A percentile compares a stretch with the other conserved stretches of the same genome.
phyloP scores from a whole-genome alignment of 331 rosid genomes.

The Malus hybrid region DNA sequence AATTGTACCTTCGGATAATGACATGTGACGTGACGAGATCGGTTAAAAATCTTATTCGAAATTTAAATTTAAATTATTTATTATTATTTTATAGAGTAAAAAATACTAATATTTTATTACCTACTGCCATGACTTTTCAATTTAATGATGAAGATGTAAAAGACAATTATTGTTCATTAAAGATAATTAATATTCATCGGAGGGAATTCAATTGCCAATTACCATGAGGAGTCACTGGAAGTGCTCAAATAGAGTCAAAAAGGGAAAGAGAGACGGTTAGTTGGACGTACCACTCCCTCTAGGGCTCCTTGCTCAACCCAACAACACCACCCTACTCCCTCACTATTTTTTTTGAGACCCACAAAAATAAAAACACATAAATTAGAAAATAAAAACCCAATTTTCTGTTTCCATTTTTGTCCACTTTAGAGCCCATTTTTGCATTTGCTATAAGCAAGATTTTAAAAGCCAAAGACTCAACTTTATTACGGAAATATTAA shows the following conservation, averaged over 20 bases:
- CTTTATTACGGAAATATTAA: not conserved
- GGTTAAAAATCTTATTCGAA: too few species aligned
- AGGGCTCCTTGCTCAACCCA: slow-evolving; percentile 11
- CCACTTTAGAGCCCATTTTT: not conserved
- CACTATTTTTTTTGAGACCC: not conserved
- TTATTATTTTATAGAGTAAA: too few species aligned
- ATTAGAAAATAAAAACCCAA: not conserved
- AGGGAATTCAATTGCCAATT: too few species aligned
- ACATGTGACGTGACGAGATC: too few species aligned
- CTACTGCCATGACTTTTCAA: too few species aligned
- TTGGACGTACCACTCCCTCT: slow-evolving; percentile 34
- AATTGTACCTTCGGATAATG: too few species aligned
- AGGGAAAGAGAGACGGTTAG: slow-evolving; percentile 34
- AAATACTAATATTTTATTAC: too few species aligned
- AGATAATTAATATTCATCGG: too few species aligned
- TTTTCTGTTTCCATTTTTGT: not conserved
- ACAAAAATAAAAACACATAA: not conserved
- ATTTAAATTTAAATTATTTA: too few species aligned
- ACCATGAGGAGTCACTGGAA: too few species aligned
- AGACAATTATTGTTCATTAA: too few species aligned
- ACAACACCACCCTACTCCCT: slow-evolving; percentile 14
- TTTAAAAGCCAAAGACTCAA: not conserved
- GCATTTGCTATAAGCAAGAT: not conserved
- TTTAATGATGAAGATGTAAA: too few species aligned
- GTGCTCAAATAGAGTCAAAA: slow-evolving; percentile 26